These are phyloP conservation scores for Heterobasidion occidentale DNA, from an alignment of 1,284 basidiomycete genomes.

Conservation along the genomic window DNA sequence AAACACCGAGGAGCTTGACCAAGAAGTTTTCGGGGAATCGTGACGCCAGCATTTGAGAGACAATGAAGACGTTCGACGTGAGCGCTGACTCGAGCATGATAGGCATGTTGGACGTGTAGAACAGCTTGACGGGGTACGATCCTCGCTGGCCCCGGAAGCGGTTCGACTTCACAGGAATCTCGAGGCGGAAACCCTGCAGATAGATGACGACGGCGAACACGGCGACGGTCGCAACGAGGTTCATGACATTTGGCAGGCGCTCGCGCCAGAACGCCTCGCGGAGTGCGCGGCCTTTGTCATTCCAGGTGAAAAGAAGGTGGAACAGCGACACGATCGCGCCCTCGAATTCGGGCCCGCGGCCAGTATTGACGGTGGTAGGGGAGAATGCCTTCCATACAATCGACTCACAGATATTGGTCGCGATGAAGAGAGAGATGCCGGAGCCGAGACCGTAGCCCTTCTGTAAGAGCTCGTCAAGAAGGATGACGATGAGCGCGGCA, in stretches of 20 bases:
- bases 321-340: constrained; percentile 94
- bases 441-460: constrained; percentile 99
- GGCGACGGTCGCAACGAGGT: constrained; percentile 85
- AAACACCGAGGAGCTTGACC: constrained; percentile 87
- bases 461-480: constrained; percentile 97
- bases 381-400: constrained; percentile 99
- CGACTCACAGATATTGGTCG: constrained; percentile 98
- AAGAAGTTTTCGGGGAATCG: constrained; percentile 92
- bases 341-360: constrained; percentile 97
- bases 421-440: constrained; percentile 98
- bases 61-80: constrained; percentile 92
- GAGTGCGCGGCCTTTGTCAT: constrained; percentile 95
- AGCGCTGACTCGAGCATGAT: constrained; percentile 98
- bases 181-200: constrained; percentile 97
- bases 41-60: constrained; percentile 90
- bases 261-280: constrained; percentile 99
- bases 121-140: constrained; percentile 95
- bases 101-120: constrained; percentile 99
- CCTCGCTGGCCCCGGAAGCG: constrained; percentile 93
- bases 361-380: constrained; percentile 96
- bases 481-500: constrained; percentile 93
- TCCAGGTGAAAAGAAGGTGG: constrained; percentile 98
- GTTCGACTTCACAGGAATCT: constrained; percentile 98
- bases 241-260: constrained; percentile 96
- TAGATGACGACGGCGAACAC: constrained; percentile 97